Evolutionary conservation across 75 land plant species (phyloP).

Genomic region (Azolla pinnata): DNA sequence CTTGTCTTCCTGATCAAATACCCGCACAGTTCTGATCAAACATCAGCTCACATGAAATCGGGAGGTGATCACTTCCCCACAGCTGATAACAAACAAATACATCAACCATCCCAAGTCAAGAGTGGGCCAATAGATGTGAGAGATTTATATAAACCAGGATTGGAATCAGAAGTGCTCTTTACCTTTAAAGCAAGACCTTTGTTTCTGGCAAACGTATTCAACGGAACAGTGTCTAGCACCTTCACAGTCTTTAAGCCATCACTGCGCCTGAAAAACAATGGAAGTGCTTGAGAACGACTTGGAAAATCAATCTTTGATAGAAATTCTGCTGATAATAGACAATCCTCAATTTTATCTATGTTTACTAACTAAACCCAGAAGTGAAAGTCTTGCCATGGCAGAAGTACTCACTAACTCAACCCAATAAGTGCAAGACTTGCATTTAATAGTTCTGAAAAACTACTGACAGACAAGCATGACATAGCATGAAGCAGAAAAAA

Average conservation of each 20-base stretch:
- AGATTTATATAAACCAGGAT: not conserved
- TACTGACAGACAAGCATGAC: no score
- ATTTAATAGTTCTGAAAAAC: no score
- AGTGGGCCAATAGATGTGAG: not conserved
- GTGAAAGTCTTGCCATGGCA: no score
- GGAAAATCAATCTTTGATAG: not conserved
- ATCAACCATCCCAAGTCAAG: not conserved
- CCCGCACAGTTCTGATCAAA: constrained; percentile 15
- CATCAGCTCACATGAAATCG: constrained; percentile 66
- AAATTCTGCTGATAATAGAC: not conserved
- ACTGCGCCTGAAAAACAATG: constrained; percentile 32
- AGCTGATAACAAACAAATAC: constrained; percentile 34
- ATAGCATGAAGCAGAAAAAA: no score
- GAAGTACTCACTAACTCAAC: no score
- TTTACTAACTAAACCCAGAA: no score
- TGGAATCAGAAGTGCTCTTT: no score
- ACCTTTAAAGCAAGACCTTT: constrained; percentile 62
- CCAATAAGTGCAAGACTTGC: no score
- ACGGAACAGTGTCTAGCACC: constrained; percentile 58
- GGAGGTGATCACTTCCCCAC: constrained; percentile 97
- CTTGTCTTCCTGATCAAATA: not conserved
- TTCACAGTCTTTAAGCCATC: constrained; percentile 55
- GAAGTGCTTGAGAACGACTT: not conserved
- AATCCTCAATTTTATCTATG: no score
- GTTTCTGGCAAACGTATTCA: constrained; percentile 33